Evolutionary conservation across 2,329 filamentous ascomycete species (phyloP).

Genomic region (Trichoderma lentiforme): DNA sequence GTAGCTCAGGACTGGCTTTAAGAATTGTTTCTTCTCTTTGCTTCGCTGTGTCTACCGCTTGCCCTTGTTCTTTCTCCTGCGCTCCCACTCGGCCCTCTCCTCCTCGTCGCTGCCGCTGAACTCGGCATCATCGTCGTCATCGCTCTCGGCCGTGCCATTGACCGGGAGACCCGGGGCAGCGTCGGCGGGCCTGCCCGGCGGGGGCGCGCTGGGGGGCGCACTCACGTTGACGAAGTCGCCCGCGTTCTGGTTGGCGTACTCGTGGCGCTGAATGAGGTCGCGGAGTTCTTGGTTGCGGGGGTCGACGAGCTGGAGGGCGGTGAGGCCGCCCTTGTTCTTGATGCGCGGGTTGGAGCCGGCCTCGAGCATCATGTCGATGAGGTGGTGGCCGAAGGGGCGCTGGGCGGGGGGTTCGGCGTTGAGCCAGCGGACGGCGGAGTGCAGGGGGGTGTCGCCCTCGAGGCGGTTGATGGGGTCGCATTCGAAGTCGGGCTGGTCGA

Average conservation of each 20-base stretch:
- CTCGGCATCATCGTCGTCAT: conserved; percentile 53
- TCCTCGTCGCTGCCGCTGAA: conserved; percentile 64
- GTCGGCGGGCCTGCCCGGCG: conserved; percentile 20
- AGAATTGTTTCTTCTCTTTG: too few species aligned
- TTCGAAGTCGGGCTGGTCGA: conserved; percentile 81
- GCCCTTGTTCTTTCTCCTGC: conserved; percentile 41
- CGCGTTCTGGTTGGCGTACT: conserved; percentile 59
- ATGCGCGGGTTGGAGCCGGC: conserved; percentile 61
- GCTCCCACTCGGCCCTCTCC: conserved; percentile 60
- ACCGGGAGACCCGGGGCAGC: too few species aligned
- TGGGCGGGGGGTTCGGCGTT: conserved; percentile 64
- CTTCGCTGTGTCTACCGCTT: background rate
- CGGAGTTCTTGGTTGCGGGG: conserved; percentile 62
- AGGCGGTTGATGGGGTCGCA: conserved; percentile 72
- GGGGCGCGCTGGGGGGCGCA: conserved; percentile 22
- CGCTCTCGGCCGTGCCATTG: conserved; percentile 28
- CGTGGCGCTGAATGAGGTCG: conserved; percentile 64
- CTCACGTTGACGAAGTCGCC: conserved; percentile 53
- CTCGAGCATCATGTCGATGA: conserved; percentile 79
- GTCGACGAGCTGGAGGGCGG: conserved; percentile 69
- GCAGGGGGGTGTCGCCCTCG: conserved; percentile 75
- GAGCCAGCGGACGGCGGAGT: conserved; percentile 73
- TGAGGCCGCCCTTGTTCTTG: conserved; percentile 70
- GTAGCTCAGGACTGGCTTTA: background rate
- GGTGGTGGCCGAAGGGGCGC: conserved; percentile 60